These are phyloP conservation scores for Blastobotrys persicus DNA, from an alignment of 1,139 yeast species.

Conservation along the genomic window DNA sequence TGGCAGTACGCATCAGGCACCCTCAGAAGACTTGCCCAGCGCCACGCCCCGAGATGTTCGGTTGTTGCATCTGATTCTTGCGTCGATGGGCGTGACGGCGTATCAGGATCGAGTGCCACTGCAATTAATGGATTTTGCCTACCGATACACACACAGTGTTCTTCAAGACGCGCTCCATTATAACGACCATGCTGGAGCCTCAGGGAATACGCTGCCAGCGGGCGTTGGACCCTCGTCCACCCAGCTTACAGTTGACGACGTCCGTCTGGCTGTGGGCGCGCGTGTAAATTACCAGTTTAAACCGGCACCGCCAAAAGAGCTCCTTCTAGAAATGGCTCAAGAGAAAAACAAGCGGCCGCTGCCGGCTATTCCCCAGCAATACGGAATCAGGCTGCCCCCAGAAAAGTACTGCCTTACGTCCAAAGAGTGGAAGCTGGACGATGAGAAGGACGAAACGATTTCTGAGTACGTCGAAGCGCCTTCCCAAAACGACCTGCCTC, in stretches of 20 bases:
- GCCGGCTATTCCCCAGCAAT: constrained; percentile 88
- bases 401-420: constrained; percentile 94
- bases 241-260: constrained; percentile 78
- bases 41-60: constrained; percentile 83
- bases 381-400: constrained; percentile 94
- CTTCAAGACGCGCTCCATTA: constrained; percentile 85
- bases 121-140: constrained; percentile 95
- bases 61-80: constrained; percentile 81
- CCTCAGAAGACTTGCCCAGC: constrained; percentile 24
- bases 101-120: constrained; percentile 95
- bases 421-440: constrained; percentile 64
- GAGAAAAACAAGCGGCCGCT: constrained; percentile 86
- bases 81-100: constrained; percentile 87
- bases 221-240: constrained; percentile 45
- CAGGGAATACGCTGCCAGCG: constrained; percentile 36
- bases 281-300: constrained; percentile 92
- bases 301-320: constrained; percentile 92
- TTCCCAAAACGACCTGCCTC: not conserved
- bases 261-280: constrained; percentile 89
- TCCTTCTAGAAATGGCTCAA: constrained; percentile 82
- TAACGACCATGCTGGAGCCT: constrained; percentile 63
- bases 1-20: not conserved
- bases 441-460: constrained; percentile 41
- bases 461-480: constrained; percentile 21
- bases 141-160: constrained; percentile 80